These are phyloP conservation scores for Lactarius pseudohatsudake DNA, from an alignment of 768 basidiomycete genomes.

Conservation along the genomic window DNA sequence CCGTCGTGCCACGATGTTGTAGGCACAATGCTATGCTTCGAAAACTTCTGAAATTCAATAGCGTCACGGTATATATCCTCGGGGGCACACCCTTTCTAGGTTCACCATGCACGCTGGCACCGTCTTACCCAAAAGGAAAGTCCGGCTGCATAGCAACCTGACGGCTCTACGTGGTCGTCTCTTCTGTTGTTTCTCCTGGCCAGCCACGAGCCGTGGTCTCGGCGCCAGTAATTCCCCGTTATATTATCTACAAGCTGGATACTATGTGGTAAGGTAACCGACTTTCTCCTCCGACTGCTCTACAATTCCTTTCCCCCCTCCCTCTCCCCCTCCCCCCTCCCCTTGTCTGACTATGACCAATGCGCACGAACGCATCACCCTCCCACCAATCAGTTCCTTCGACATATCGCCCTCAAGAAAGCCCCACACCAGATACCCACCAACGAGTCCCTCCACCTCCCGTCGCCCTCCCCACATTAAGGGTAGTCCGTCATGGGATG, in stretches of 20 bases:
- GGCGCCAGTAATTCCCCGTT: constrained; percentile 19
- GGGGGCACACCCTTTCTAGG: constrained; percentile 24
- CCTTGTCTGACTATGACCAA: constrained; percentile 18
- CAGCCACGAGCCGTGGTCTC: constrained; percentile 9
- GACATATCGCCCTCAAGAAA: constrained; percentile 18
- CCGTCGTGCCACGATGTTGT: constrained; percentile 22
- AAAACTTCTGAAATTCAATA: constrained; percentile 25
- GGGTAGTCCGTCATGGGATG: constrained; percentile 20
- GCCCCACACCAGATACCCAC: not conserved
- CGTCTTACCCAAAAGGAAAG: constrained; percentile 25
- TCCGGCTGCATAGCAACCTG: constrained; percentile 25
- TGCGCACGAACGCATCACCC: constrained; percentile 26
- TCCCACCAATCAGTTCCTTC: constrained; percentile 24
- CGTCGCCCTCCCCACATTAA: constrained; percentile 9
- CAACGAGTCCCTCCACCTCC: not conserved
- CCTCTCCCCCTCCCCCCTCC: not conserved
- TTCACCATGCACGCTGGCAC: constrained; percentile 27
- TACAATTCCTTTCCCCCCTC: constrained; percentile 5
- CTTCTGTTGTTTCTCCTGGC: constrained; percentile 15
- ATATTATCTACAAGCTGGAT: constrained; percentile 20
- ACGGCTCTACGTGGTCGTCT: constrained; percentile 27
- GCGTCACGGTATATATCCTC: constrained; percentile 21
- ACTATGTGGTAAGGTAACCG: constrained; percentile 18
- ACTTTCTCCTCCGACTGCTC: constrained; percentile 14
- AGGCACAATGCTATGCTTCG: constrained; percentile 25